A percentile compares a stretch with the other conserved stretches of the same genome.
Evolutionary conservation across 2,329 filamentous ascomycete genomes (phyloP).

Genomic region (Magnaporthiopsis rhizophila): DNA sequence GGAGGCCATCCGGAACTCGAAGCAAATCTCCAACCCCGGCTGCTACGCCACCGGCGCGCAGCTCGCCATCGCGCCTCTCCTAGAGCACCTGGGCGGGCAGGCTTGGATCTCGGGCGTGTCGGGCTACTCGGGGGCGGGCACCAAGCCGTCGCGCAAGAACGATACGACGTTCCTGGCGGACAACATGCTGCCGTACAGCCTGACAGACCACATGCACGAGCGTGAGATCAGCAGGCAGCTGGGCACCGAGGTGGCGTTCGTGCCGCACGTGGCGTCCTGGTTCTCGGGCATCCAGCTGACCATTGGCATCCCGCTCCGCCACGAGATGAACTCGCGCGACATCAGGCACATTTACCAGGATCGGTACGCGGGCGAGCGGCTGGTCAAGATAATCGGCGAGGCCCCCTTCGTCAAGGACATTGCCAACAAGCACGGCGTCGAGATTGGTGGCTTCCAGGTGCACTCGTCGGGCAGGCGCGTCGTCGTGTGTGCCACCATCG

Average conservation of each 20-base stretch:
- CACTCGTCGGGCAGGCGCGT: conserved; percentile 83
- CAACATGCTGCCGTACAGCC: conserved; percentile 84
- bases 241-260: conserved; percentile 65
- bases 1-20: conserved; percentile 67
- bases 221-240: conserved; percentile 78
- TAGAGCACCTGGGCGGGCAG: conserved; percentile 66
- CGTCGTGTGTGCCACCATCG: conserved; percentile 89
- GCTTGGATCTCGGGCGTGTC: conserved; percentile 86
- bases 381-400: conserved; percentile 88
- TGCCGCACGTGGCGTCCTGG: conserved; percentile 93
- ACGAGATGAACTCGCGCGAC: conserved; percentile 83
- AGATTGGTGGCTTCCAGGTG: conserved; percentile 94
- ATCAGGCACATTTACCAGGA: conserved; percentile 95
- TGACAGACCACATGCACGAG: conserved; percentile 95
- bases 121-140: conserved; percentile 90
- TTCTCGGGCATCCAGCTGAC: conserved; percentile 94
- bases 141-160: conserved; percentile 91
- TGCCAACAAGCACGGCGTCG: conserved; percentile 75
- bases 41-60: conserved; percentile 94
- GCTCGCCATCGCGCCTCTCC: conserved; percentile 75
- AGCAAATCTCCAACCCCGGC: conserved; percentile 83
- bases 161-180: conserved; percentile 73
- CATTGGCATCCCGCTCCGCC: conserved; percentile 79
- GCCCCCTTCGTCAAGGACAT: conserved; percentile 80
- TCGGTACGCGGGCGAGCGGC: conserved; percentile 88